Evolutionary conservation across 257 asterid species (phyloP), one percentile per base, ranked within the genome.

Genomic region (Eustoma russellianum): DNA sequence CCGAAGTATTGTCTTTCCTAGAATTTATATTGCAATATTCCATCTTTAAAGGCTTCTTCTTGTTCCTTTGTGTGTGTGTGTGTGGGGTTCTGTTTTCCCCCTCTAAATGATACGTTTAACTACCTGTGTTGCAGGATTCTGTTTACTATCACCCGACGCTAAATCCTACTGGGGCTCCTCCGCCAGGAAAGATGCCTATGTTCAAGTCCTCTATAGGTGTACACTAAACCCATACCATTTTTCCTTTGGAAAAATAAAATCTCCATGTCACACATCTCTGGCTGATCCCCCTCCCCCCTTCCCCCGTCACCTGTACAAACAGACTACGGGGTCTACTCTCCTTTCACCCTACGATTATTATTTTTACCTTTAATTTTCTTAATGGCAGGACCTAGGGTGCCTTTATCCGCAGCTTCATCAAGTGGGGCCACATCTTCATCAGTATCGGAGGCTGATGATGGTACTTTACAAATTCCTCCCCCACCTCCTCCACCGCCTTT

Each of bases 111-210:
- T 66, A 64, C 33, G 43, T 54, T 49, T 60, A 19, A 55, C 43
- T 2, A 38, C 12, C 43, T 38, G 11, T 66, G 63, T 18, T 70
- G 85, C 80, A 92, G 97, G 99, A 92, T 74, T 92, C 99, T 0
- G 99, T 92, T 53, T 92, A 92, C 66, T 88, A 79, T 71, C 99
- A 92, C 75, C 99, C 97, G 12, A 92, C 95, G 13, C 77, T 88
- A 53, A 92, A 92, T 77, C 99, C 99, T 63, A 81, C 97, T 56
- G 99, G 99, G 57, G 97, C 97, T 57, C 99, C 99, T 35, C 99
- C 99, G 14, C 99, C 97, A 48, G 99, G 99, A 55, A 92, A 92
- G 64, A 94, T 94, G 66, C 99, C 94, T 45, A 85, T 92, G 99
- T 92, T 80, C 63, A 92, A 92, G 68, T 85, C 98, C 51, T 84